These are phyloP conservation scores for Larix kaempferi DNA, from an alignment of 75 land plant species.

Conservation along the genomic window DNA sequence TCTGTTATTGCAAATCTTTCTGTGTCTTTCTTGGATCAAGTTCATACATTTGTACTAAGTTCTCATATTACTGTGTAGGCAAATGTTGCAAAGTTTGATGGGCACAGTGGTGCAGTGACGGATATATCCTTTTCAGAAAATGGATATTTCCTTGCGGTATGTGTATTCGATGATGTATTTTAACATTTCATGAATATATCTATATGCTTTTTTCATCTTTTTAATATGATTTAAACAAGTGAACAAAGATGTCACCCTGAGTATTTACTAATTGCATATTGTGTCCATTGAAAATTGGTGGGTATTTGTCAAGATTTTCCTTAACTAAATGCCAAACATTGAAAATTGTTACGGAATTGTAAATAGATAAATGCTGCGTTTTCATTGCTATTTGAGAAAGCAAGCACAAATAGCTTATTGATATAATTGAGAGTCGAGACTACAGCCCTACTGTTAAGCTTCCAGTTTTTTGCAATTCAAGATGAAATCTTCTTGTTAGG, in stretches of 20 bases:
- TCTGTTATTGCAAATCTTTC: background rate
- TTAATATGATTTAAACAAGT: background rate
- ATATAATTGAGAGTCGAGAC: too few species aligned
- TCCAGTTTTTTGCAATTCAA: too few species aligned
- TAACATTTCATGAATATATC: background rate
- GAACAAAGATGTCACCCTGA: background rate
- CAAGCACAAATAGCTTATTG: too few species aligned
- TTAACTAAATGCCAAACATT: too few species aligned
- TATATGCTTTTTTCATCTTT: background rate
- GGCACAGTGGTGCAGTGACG: slow-evolving; percentile 85
- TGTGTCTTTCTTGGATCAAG: background rate
- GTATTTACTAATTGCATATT: background rate
- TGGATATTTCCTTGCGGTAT: slow-evolving; percentile 97
- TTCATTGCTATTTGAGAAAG: too few species aligned
- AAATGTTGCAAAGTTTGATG: slow-evolving; percentile 96
- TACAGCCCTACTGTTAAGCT: too few species aligned
- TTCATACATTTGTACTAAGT: background rate
- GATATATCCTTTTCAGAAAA: slow-evolving; percentile 97
- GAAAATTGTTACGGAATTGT: too few species aligned
- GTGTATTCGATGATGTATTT: slow-evolving; percentile 19
- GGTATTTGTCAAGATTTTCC: too few species aligned
- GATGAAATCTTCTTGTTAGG: too few species aligned
- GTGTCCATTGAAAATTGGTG: too few species aligned
- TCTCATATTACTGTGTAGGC: slow-evolving; percentile 33
- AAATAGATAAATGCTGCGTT: too few species aligned